phyloP scores from a whole-genome alignment of 257 asterid genomes.

The Gentiana dahurica region DNA sequence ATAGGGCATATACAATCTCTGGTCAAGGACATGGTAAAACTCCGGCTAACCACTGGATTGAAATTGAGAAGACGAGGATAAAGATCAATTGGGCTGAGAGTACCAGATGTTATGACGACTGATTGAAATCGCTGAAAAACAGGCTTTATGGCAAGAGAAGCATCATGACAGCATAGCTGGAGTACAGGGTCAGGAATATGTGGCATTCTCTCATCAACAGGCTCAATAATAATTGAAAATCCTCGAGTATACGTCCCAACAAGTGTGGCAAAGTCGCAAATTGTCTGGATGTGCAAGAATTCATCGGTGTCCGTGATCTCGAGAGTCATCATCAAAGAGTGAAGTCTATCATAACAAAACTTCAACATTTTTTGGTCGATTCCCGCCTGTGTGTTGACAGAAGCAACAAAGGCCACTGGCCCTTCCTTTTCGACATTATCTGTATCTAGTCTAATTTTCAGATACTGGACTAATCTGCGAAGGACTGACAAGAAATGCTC shows the following conservation, averaged over 20 bases:
- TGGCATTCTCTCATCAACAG: slow-evolving; percentile 96
- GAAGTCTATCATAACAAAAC: slow-evolving; percentile 93
- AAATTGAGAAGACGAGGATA: slow-evolving; percentile 94
- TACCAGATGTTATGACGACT: slow-evolving; percentile 95
- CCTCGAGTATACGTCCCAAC: slow-evolving; percentile 92
- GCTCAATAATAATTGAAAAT: slow-evolving; percentile 90
- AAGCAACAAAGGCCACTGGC: slow-evolving; percentile 87
- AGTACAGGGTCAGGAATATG: slow-evolving; percentile 96
- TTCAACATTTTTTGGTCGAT: slow-evolving; percentile 87
- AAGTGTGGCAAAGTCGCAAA: slow-evolving; percentile 93
- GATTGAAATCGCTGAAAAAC: slow-evolving; percentile 96
- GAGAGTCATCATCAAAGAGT: slow-evolving; percentile 85
- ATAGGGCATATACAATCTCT: slow-evolving; percentile 99
- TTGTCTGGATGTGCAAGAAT: slow-evolving; percentile 78
- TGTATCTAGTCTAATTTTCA: slow-evolving; percentile 61
- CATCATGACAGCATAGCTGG: slow-evolving; percentile 98
- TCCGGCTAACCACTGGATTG: slow-evolving; percentile 89
- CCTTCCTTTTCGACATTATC: slow-evolving; percentile 97
- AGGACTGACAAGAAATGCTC: slow-evolving; percentile 90
- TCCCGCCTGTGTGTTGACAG: slow-evolving; percentile 78
- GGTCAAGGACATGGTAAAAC: slow-evolving; percentile 93
- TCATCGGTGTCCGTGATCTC: slow-evolving; percentile 97
- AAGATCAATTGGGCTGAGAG: slow-evolving; percentile 97
- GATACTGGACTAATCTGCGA: slow-evolving; percentile 80
- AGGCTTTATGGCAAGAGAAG: slow-evolving; percentile 97